A percentile compares a stretch with the other conserved stretches of the same genome.
Conservation (phyloP, 108 stramenopile genomes). For the Fragilariopsis cylindrus region DNA sequence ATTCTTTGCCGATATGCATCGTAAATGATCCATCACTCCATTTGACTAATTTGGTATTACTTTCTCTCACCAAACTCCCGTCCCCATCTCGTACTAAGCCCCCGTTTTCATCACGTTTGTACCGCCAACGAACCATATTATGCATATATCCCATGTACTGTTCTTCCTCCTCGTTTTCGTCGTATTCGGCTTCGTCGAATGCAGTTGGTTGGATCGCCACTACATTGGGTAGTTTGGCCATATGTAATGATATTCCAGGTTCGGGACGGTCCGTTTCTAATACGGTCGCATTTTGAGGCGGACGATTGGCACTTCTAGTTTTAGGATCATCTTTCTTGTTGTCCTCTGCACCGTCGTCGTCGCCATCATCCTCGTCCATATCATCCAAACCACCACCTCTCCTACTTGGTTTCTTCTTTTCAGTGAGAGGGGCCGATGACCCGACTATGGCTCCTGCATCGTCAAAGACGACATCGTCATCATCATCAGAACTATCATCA, state of each 20-base stretch:
- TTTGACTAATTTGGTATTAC: slow-evolving; percentile 79
- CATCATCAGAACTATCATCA: slow-evolving; percentile 24
- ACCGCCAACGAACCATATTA: slow-evolving; percentile 87
- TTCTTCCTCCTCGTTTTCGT: slow-evolving; percentile 58
- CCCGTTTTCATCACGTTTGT: slow-evolving; percentile 45
- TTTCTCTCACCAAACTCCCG: slow-evolving; percentile 49
- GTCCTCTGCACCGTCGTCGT: neutral
- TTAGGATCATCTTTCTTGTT: slow-evolving; percentile 10
- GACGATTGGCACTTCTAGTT: slow-evolving; percentile 6
- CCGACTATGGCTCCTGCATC: slow-evolving; percentile 47
- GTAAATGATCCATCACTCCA: slow-evolving; percentile 90
- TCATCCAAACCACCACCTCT: too few relatives aligned
- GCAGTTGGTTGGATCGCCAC: slow-evolving; percentile 71
- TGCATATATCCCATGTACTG: slow-evolving; percentile 63
- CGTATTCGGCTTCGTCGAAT: slow-evolving; percentile 65
- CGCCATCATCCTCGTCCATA: neutral
- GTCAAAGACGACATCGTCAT: slow-evolving; percentile 40
- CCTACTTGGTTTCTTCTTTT: neutral
- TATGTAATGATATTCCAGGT: slow-evolving; percentile 41
- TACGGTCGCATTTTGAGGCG: slow-evolving; percentile 40
- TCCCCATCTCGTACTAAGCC: slow-evolving; percentile 37
- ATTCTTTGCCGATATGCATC: slow-evolving; percentile 84
- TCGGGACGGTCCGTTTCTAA: slow-evolving; percentile 30
- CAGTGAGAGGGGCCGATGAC: slow-evolving; percentile 26
- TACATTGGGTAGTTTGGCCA: slow-evolving; percentile 80